Percentiles rank a stretch among this genome's conserved stretches.
phyloP scores from a whole-genome alignment of 352 stramenopile species.

The Phytophthora agathidicida region DNA sequence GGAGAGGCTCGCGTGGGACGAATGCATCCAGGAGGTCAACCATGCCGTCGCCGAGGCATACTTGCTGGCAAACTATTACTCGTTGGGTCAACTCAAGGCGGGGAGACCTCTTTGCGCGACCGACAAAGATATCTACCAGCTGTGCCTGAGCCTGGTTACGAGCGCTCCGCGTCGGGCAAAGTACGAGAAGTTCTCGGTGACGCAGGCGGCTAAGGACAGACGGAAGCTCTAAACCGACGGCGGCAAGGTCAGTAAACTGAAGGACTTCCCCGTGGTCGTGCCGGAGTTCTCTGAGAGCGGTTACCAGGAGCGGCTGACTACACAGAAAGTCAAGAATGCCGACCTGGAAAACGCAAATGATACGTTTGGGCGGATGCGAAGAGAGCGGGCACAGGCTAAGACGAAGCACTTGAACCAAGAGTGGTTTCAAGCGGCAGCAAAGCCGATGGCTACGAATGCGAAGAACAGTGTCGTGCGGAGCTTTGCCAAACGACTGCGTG shows the following conservation, averaged over 20 bases:
- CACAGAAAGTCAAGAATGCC: neutral
- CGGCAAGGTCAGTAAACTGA: neutral
- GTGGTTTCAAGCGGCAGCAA: neutral
- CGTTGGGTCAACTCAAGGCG: neutral
- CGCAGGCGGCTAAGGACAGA: neutral
- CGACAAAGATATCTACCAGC: neutral
- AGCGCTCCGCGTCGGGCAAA: neutral
- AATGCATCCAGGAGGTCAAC: constrained; percentile 1
- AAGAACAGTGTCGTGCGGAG: constrained; percentile 4
- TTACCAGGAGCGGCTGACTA: neutral
- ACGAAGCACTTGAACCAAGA: neutral
- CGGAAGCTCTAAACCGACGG: neutral
- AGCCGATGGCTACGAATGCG: constrained; percentile 6
- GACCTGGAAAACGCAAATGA: neutral
- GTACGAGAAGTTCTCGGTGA: neutral
- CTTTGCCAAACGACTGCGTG: neutral
- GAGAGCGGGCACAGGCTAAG: neutral
- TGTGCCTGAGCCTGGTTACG: neutral
- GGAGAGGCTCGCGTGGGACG: neutral
- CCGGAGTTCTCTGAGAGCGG: neutral
- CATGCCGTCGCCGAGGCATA: neutral
- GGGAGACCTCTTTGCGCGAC: neutral
- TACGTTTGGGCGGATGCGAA: neutral
- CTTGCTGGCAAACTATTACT: neutral
- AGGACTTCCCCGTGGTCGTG: neutral